Evolutionary conservation across 2,329 filamentous ascomycete species (phyloP).

Genomic region (Trichoderma koningiopsis): DNA sequence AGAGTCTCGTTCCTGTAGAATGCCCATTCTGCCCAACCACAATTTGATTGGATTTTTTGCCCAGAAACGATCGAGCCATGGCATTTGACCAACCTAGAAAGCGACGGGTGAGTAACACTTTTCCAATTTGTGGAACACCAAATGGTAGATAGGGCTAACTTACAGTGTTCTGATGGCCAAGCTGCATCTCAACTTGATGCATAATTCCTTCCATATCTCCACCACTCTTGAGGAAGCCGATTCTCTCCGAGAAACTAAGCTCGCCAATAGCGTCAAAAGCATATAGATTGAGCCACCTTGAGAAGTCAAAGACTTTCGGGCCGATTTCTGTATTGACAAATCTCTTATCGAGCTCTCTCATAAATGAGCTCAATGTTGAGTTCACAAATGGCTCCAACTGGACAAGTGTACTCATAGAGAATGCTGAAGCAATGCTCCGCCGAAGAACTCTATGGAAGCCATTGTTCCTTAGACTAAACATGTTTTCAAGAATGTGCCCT

Average conservation of each 20-base stretch:
- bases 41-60: neutral
- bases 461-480: constrained; percentile 78
- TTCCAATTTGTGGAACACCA: neutral
- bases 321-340: constrained; percentile 47
- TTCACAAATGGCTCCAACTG: neutral
- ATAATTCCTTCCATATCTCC: constrained; percentile 64
- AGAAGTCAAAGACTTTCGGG: constrained; percentile 46
- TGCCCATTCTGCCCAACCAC: neutral
- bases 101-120: neutral
- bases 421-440: constrained; percentile 74
- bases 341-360: neutral
- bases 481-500: constrained; percentile 67
- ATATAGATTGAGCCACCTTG: constrained; percentile 63
- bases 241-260: constrained; percentile 60
- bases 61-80: neutral
- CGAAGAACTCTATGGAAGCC: constrained; percentile 71
- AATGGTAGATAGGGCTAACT: neutral
- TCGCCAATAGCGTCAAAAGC: constrained; percentile 67
- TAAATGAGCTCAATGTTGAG: neutral
- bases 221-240: constrained; percentile 64
- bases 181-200: constrained; percentile 18
- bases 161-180: constrained; percentile 2
- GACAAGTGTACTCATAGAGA: constrained; percentile 70
- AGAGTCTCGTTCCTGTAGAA: neutral
- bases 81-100: neutral